Evolutionary conservation across 2,329 filamentous ascomycete species (phyloP).

Genomic region (Leptographium wingfieldii): DNA sequence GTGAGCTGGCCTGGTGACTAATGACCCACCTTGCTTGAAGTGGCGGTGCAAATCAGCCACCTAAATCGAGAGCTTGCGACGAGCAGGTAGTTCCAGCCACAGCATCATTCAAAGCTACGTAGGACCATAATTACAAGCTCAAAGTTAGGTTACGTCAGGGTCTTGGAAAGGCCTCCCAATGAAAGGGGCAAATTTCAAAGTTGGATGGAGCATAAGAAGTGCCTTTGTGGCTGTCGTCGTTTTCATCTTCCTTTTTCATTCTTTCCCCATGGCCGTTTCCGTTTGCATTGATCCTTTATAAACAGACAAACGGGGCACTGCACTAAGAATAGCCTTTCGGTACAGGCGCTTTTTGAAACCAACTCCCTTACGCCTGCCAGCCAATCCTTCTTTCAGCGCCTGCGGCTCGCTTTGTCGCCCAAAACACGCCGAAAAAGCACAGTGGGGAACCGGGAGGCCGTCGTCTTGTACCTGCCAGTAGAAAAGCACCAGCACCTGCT

Average conservation of each 20-base stretch:
- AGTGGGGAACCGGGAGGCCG: background rate
- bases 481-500: background rate
- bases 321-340: background rate
- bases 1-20: background rate
- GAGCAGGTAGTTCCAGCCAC: background rate
- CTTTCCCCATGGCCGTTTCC: background rate
- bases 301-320: background rate
- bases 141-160: background rate
- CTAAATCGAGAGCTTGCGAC: background rate
- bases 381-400: constrained; percentile 8
- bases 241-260: background rate
- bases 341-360: constrained; percentile 12
- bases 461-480: background rate
- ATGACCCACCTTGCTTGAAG: background rate
- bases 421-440: too few species aligned
- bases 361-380: constrained; percentile 1
- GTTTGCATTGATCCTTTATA: background rate
- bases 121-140: background rate
- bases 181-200: background rate
- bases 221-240: background rate
- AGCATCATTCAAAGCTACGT: background rate
- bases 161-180: background rate
- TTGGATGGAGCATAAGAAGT: background rate
- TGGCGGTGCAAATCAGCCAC: background rate
- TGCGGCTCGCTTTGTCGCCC: background rate